phyloP scores from a whole-genome alignment of 2,329 filamentous ascomycete genomes.

The Bertia moriformis region DNA sequence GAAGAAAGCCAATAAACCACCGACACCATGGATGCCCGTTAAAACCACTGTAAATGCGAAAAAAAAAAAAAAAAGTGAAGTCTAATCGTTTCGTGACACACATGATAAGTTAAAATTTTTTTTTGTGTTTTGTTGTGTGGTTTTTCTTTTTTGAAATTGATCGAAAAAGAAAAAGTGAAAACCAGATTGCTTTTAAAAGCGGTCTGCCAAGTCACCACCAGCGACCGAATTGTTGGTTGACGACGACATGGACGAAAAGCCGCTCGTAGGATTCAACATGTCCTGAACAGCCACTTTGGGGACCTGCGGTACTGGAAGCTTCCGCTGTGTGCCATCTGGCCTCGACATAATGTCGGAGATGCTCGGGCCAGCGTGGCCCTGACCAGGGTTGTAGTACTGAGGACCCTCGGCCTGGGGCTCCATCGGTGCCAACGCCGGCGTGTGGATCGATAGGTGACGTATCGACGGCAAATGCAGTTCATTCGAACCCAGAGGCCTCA shows the following conservation, averaged over 20 bases:
- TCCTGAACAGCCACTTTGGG: slow-evolving; percentile 82
- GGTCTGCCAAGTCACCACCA: slow-evolving; percentile 53
- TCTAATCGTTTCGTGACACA: slow-evolving; percentile 20
- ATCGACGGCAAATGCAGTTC: slow-evolving; percentile 64
- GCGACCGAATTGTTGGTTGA: slow-evolving; percentile 67
- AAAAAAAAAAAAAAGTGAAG: slow-evolving; percentile 6
- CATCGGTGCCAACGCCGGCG: slow-evolving; percentile 41
- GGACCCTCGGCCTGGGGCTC: slow-evolving; percentile 37
- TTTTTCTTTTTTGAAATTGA: no score
- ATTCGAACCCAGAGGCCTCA: slow-evolving; percentile 65
- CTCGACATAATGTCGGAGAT: slow-evolving; percentile 78
- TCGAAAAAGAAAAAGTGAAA: no score
- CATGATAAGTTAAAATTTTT: slow-evolving; percentile 9
- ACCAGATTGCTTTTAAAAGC: slow-evolving; percentile 10
- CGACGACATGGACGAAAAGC: slow-evolving; percentile 59
- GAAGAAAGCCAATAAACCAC: slow-evolving; percentile 10
- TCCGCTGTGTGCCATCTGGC: slow-evolving; percentile 73
- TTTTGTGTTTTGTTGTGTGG: no score
- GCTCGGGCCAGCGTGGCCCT: slow-evolving; percentile 15
- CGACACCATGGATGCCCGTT: slow-evolving; percentile 20
- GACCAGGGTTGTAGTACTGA: slow-evolving; percentile 28
- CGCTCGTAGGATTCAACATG: slow-evolving; percentile 45
- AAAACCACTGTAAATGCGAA: slow-evolving; percentile 18
- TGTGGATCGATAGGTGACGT: slow-evolving; percentile 43
- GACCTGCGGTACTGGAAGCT: slow-evolving; percentile 72